Evolutionary conservation across 1,139 yeast species (phyloP).

Genomic region (Maudiozyma humilis): DNA sequence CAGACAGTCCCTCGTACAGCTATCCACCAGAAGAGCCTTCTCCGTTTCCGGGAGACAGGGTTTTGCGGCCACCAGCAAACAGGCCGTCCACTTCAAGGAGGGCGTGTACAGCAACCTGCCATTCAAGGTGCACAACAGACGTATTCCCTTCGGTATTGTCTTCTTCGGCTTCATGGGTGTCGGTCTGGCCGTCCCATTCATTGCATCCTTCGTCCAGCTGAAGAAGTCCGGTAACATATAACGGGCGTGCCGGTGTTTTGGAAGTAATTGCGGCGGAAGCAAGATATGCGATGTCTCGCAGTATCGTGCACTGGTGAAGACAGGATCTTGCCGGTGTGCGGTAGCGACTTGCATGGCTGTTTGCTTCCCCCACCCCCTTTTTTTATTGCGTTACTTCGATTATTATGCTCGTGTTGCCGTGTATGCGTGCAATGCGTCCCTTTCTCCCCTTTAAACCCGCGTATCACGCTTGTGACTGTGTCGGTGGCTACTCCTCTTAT

Average conservation of each 20-base stretch:
- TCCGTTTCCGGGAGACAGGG: slow-evolving; percentile 27
- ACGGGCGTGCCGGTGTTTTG: too few relatives aligned
- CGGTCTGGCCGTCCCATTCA: slow-evolving; percentile 58
- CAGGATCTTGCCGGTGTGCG: neutral
- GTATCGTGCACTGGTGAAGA: neutral
- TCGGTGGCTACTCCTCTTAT: neutral
- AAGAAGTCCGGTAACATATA: slow-evolving; percentile 56
- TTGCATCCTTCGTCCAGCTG: slow-evolving; percentile 60
- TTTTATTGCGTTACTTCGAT: too few relatives aligned
- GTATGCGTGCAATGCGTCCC: too few relatives aligned
- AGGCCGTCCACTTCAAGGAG: slow-evolving; percentile 49
- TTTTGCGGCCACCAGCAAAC: slow-evolving; percentile 23
- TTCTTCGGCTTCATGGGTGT: slow-evolving; percentile 74
- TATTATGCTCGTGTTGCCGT: too few relatives aligned
- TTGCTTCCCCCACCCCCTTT: too few relatives aligned
- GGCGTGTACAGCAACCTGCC: slow-evolving; percentile 92
- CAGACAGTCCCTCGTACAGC: slow-evolving; percentile 26
- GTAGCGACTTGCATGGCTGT: too few relatives aligned
- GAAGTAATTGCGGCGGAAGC: neutral
- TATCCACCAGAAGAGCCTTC: slow-evolving; percentile 13
- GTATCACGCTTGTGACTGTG: too few relatives aligned
- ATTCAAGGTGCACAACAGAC: slow-evolving; percentile 86
- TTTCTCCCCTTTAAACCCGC: neutral
- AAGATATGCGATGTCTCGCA: too few relatives aligned
- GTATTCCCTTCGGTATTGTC: slow-evolving; percentile 72